Conservation (phyloP, 192 early-diverging fungal species). For the Gamsiella multidivaricata region DNA sequence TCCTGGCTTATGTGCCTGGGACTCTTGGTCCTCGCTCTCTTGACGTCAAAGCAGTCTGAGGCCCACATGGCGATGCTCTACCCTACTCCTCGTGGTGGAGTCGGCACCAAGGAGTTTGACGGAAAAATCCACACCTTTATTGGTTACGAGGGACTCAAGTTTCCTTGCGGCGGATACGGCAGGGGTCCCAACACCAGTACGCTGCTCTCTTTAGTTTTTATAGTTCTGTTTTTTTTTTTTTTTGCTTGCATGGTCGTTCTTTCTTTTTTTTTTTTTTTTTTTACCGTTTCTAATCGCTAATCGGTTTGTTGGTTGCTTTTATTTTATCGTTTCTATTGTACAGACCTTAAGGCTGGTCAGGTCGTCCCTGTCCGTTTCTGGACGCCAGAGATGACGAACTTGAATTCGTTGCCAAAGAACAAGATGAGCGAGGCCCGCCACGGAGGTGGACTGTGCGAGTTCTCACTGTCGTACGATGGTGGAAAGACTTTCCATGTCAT, state of each 20-base stretch:
- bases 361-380: constrained; percentile 61
- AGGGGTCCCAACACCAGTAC: constrained; percentile 38
- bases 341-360: constrained; percentile 59
- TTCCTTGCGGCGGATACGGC: constrained; percentile 32
- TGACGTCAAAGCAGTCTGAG: constrained; percentile 23
- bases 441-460: constrained; percentile 77
- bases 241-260: background rate
- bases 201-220: background rate
- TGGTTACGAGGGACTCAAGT: constrained; percentile 30
- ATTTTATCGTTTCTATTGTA: background rate
- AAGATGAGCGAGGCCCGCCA: constrained; percentile 63
- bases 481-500: constrained; percentile 63
- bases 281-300: background rate
- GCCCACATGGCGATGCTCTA: constrained; percentile 49
- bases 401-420: constrained; percentile 8
- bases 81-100: constrained; percentile 36
- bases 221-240: background rate
- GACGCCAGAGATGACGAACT: constrained; percentile 28
- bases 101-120: constrained; percentile 28
- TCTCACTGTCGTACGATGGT: constrained; percentile 73
- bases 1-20: constrained; percentile 33
- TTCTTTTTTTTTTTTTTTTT: background rate
- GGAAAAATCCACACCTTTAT: constrained; percentile 34
- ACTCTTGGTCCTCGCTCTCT: constrained; percentile 13
- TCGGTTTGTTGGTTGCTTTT: background rate